Base-by-base conservation (phyloP, 164 flowering plant species). In the Annona squamosa region DNA sequence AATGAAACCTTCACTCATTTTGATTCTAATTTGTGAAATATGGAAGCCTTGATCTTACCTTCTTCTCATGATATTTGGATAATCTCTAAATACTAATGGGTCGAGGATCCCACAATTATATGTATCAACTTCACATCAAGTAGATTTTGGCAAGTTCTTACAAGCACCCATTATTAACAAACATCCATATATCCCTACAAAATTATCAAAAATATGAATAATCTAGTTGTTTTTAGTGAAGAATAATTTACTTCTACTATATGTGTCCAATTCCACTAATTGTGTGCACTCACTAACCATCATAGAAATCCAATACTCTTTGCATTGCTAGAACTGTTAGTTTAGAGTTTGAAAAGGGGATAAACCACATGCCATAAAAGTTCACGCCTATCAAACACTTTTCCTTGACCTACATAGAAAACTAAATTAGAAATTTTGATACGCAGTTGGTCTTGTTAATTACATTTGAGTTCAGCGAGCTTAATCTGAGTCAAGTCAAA, bases 61-160 rank as follows among this genome's bases (percentile, higher is more conserved):
- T 81, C 71, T 74, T 74, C 79, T 89, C 94, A 90, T 87, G 72
- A 65, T 67, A n/a, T 76, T 68, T 0, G 92, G 93, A 74, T 92
- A 91, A 67, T 86, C 91, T 68, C 98, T 97, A 75, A 57, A 77
- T 9, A 85, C 77, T 69, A 91, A 61, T 3, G 91, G 93, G 56
- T 82, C 17, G 57, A 83, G 17, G 16, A 66, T 66, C 68, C 68
- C 42, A 66, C 16, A n/a, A 17, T 66, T 66, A 42, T 3, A 65
- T 37, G 17, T 26, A 26, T 26, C 37, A 65, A 16, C 59, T 52
- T 74, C 78, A 43, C 78, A 77, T 48, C 77, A 74, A 48, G 78
- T 16, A 52, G 1, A 16, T 7, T 7, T 2, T 52, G 59, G 59
- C 37, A 26, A 26, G 37, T 26, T 26, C 37, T 26, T 26, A 26